A percentile compares a stretch with the other conserved stretches of the same genome.
phyloP scores from a whole-genome alignment of 768 basidiomycete species.

The Pilatotrama ljubarskyi region DNA sequence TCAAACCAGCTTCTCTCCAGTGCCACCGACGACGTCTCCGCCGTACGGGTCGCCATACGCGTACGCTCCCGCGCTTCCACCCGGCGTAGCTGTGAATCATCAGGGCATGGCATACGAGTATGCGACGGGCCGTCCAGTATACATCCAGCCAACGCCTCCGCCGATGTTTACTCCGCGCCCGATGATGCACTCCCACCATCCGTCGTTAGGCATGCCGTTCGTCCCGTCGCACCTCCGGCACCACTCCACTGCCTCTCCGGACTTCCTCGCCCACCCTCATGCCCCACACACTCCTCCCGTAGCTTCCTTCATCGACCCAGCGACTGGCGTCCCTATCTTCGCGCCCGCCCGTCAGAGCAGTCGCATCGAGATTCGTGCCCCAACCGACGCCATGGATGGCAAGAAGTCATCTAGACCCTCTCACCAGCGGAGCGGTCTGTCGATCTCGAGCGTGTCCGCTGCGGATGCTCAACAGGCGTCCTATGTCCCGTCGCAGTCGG shows the following conservation, averaged over 20 bases:
- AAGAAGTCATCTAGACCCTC: conserved; percentile 35
- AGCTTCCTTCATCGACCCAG: conserved; percentile 64
- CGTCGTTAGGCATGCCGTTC: conserved; percentile 48
- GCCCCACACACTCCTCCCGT: conserved; percentile 59
- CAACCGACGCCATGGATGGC: conserved; percentile 35
- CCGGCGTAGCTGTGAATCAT: conserved; percentile 70
- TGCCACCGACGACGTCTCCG: conserved; percentile 48
- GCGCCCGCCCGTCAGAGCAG: conserved; percentile 70
- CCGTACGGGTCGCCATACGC: conserved; percentile 69
- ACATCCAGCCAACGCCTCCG: conserved; percentile 56
- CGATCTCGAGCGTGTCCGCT: conserved; percentile 13
- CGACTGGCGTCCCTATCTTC: conserved; percentile 70
- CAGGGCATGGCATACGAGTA: conserved; percentile 83
- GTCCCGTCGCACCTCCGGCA: conserved; percentile 65
- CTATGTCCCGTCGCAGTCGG: not conserved
- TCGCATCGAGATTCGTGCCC: conserved; percentile 75
- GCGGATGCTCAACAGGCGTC: conserved; percentile 5
- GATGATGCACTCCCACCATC: conserved; percentile 55
- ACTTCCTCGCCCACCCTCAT: conserved; percentile 58
- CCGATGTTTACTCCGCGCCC: conserved; percentile 71
- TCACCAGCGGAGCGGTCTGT: conserved; percentile 46
- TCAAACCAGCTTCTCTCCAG: conserved; percentile 44
- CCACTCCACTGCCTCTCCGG: conserved; percentile 56
- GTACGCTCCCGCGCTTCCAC: conserved; percentile 56
- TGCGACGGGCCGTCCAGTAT: conserved; percentile 79